A percentile compares a stretch with the other conserved stretches of the same genome.
phyloP scores from a whole-genome alignment of 129 eudicot species.

The Centella asiatica region DNA sequence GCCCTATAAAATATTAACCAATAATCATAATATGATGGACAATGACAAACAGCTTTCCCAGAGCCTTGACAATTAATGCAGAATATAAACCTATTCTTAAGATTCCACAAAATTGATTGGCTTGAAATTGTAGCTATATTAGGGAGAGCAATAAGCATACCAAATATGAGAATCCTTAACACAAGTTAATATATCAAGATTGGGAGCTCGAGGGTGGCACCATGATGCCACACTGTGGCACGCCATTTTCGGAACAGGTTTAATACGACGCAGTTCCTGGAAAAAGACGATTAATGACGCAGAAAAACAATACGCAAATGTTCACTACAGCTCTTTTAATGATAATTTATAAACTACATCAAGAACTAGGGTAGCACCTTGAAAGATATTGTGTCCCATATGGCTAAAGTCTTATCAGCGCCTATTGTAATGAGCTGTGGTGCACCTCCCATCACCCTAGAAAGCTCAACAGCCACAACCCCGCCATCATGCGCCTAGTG shows the following conservation, averaged over 20 bases:
- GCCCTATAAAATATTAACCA: constrained; percentile 56
- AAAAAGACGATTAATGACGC: constrained; percentile 12
- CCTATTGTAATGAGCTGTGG: constrained; percentile 98
- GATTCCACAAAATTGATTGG: too few relatives aligned
- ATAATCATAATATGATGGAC: constrained; percentile 3
- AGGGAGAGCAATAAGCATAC: constrained; percentile 33
- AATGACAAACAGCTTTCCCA: neutral
- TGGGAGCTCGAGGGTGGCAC: constrained; percentile 99
- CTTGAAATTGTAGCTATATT: too few relatives aligned
- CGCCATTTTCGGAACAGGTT: constrained; percentile 91
- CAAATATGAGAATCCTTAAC: constrained; percentile 98
- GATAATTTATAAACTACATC: constrained; percentile 3
- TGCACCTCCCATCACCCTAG: constrained; percentile 88
- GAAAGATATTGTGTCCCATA: constrained; percentile 93
- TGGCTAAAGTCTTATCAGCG: constrained; percentile 96
- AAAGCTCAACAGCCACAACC: constrained; percentile 88
- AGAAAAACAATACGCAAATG: too few relatives aligned
- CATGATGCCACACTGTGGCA: constrained; percentile 99
- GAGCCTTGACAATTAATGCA: too few relatives aligned
- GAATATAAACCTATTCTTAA: too few relatives aligned
- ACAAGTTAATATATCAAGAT: constrained; percentile 94
- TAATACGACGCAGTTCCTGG: constrained; percentile 91
- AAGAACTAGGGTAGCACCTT: constrained; percentile 45
- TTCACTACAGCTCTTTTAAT: constrained; percentile 8
- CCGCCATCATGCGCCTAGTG: constrained; percentile 98